A percentile compares a stretch with the other conserved stretches of the same genome.
Conservation (phyloP, 805 yeast species). For the Middelhovenomyces tepae region DNA sequence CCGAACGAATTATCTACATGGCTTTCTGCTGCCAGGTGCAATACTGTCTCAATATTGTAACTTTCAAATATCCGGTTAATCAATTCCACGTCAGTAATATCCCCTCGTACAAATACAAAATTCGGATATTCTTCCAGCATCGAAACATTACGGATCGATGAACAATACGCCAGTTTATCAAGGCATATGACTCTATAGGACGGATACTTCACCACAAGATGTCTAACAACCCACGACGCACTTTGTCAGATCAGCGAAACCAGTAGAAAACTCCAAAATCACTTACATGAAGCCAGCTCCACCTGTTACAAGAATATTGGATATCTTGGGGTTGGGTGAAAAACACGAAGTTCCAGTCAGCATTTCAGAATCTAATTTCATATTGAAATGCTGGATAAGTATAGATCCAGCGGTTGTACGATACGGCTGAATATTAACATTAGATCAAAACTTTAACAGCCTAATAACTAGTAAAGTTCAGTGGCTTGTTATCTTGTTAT, state of each 20-base stretch:
- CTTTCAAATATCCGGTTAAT: constrained; percentile 19
- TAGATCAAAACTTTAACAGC: too few relatives aligned
- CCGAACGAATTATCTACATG: constrained; percentile 45
- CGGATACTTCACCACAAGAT: constrained; percentile 26
- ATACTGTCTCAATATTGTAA: constrained; percentile 27
- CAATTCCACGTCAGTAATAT: constrained; percentile 26
- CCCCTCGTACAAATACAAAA: constrained; percentile 27
- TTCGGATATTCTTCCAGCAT: constrained; percentile 23
- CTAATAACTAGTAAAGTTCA: too few relatives aligned
- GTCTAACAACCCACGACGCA: constrained; percentile 40
- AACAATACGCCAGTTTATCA: constrained; percentile 41
- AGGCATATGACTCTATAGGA: constrained; percentile 33
- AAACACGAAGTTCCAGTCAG: constrained; percentile 1
- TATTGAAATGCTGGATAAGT: too few relatives aligned
- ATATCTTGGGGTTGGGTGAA: neutral
- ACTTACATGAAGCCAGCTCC: constrained; percentile 46
- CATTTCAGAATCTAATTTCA: too few relatives aligned
- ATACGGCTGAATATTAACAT: too few relatives aligned
- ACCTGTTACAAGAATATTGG: constrained; percentile 39
- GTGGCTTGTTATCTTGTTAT: too few relatives aligned
- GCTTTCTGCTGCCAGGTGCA: constrained; percentile 49
- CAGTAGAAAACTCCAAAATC: neutral
- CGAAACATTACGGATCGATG: constrained; percentile 26
- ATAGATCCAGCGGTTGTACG: too few relatives aligned
- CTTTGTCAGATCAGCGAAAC: constrained; percentile 10